phyloP scores from a whole-genome alignment of 208 protist species.

The Trichomonas vaginalis region DNA sequence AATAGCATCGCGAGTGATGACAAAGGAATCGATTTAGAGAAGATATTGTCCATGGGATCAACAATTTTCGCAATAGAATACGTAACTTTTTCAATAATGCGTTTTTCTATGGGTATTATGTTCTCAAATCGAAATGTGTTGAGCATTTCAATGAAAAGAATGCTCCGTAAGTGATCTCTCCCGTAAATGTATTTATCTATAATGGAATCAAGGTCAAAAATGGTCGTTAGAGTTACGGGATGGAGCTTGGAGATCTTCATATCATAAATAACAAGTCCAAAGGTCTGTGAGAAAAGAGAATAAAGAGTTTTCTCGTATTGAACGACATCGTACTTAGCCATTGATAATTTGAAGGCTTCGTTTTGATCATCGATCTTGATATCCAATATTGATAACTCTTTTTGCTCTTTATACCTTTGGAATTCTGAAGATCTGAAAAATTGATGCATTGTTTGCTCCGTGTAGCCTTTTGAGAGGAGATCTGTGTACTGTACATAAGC shows the following conservation, averaged over 20 bases:
- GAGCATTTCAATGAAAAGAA: background rate
- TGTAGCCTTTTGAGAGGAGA: background rate
- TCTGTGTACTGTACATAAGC: background rate
- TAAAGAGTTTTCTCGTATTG: background rate
- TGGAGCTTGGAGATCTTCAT: background rate
- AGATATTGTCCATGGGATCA: background rate
- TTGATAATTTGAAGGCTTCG: background rate
- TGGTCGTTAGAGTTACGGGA: background rate
- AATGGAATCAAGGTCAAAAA: background rate
- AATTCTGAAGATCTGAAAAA: background rate
- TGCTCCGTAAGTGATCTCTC: background rate
- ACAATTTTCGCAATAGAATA: background rate
- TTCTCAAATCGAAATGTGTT: background rate
- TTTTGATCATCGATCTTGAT: background rate
- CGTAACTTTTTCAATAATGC: background rate
- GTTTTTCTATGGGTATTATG: background rate
- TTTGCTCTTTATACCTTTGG: background rate
- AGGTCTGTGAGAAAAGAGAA: background rate
- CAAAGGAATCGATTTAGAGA: background rate
- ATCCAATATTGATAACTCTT: background rate
- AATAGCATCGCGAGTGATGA: background rate
- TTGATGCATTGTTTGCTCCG: background rate
- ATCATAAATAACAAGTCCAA: background rate
- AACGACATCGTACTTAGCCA: background rate
- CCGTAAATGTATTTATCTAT: background rate